Conservation (phyloP, 2,329 filamentous ascomycete species). For the Fusarium proliferatum region DNA sequence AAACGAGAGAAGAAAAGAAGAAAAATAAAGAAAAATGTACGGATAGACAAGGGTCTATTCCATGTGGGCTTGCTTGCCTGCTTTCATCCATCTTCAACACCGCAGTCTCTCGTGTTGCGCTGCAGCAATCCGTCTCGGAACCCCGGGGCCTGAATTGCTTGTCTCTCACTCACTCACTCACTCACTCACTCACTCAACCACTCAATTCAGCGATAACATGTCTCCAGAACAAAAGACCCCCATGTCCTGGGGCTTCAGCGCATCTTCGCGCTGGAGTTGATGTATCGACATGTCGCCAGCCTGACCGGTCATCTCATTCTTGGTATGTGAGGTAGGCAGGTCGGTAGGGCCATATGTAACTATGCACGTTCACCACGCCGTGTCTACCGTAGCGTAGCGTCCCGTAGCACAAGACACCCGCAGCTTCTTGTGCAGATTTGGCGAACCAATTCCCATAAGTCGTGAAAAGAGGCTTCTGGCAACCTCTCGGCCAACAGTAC, state of each 20-base stretch:
- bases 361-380: not conserved
- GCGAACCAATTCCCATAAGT: not conserved
- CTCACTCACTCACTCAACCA: too few species aligned
- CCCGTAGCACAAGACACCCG: constrained; percentile 3
- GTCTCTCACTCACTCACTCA: not conserved
- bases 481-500: not conserved
- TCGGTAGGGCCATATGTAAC: not conserved
- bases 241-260: constrained; percentile 21
- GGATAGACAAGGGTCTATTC: not conserved
- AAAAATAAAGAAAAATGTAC: not conserved
- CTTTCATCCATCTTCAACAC: not conserved
- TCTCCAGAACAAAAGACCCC: not conserved
- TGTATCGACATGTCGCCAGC: constrained; percentile 5
- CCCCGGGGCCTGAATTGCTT: not conserved
- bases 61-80: not conserved
- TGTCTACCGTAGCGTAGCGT: not conserved
- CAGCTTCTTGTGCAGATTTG: not conserved
- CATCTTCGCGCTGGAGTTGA: constrained; percentile 17
- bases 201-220: not conserved
- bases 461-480: not conserved
- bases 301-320: constrained; percentile 5
- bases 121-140: not conserved
- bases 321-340: not conserved
- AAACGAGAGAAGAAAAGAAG: not conserved
- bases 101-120: not conserved